Base-by-base conservation (phyloP, 2,329 filamentous ascomycete genomes). In the Calonectria fujianensis region DNA sequence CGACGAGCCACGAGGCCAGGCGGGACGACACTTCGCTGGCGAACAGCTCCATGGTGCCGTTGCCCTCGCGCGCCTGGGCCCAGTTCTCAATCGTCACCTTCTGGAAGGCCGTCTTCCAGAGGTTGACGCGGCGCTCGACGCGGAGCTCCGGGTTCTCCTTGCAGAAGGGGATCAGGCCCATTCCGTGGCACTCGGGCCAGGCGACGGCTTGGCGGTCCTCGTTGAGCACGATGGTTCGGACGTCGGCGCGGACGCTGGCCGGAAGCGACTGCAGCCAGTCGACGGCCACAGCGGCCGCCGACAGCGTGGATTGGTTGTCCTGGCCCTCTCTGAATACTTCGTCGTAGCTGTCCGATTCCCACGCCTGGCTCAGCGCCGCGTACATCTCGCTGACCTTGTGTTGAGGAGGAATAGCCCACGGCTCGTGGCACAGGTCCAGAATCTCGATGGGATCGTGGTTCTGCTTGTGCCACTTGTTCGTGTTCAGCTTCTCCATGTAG, bases 401-500 rank as follows among this genome's bases (percentile, higher is more conserved):
- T 39, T 63, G 35, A 7, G 57, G 57, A 13, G 57, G 57, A 18
- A 63, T 63, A 13, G 57, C 57, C 57, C 57, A 63, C 4, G 57
- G 57, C 35, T 63, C 57, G 8, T 63, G 57, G 57, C 57, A 63
- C 13, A 63, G 24, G 7, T 63, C 27, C 8, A 63, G 57, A 41
- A 63, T 63, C 24, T 37, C 35, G 7, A 63, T 41, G 57, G 57
- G 57, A 20, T 63, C 57, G 24, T 63, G 57, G n/a, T 63, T 39
- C n/a, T 63, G n/a, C 57, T 41, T 63, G 57, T 63, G 27, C 57
- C 57, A 63, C 13, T 63, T 63, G 57, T 24, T 63, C 5, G 57
- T 18, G n/a, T 63, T 63, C 35, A 63, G 57, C 57, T 41, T 63
- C 57, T 63, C 57, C 57, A 63, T 63, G 57, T 63, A 63, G 57